Base-by-base conservation (phyloP, 768 basidiomycete species). In the Imleria badia region DNA sequence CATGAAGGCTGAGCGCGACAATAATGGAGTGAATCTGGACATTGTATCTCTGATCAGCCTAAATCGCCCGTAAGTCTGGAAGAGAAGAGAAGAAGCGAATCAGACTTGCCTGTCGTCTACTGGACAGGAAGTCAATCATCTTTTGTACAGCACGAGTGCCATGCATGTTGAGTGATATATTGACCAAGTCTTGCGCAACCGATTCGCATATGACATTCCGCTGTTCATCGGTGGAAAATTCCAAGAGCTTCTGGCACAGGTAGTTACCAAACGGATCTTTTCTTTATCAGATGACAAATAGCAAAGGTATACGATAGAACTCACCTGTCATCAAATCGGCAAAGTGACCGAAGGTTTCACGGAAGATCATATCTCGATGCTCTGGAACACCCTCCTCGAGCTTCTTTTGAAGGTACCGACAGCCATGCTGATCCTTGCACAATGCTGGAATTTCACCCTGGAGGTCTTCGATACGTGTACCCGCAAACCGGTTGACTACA, bases 381-480 rank as follows among this genome's bases (percentile, higher is more conserved):
- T 96, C 95, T 6, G 96, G 82, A 55, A 89, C 84, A 51, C 91
- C 92, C 67, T 99, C 97, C 70, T 99, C 97, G 23, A 99, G 81
- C 74, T 98, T 98, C 84, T 98, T 98, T 75, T 99, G 97, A 53
- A 99, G 76, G 69, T 98, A 99, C 34, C 97, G 85, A 68, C 97
- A 99, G 3, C 97, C 97, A 72, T 98, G 96, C 72, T 99, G 97
- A 72, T 99, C 97, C 71, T 98, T 98, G 83, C 97, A 98, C 17
- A 99, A 74, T 1, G 84, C 78, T 14, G 94, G 85, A 55, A 99
- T 96, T 72, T 99, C 96, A 54, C 96, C 96, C 61, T 90, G 87
- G 22, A 99, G 76, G 65, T 99, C 97, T 68, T 99, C 97, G 50
- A 99, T 78, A 40, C 94, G 86, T 30, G 94, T 95, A 8, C 96